Percentiles rank a stretch among this genome's conserved stretches.
Conservation (phyloP, 2,329 filamentous ascomycete genomes). For the Phoma sp. region DNA sequence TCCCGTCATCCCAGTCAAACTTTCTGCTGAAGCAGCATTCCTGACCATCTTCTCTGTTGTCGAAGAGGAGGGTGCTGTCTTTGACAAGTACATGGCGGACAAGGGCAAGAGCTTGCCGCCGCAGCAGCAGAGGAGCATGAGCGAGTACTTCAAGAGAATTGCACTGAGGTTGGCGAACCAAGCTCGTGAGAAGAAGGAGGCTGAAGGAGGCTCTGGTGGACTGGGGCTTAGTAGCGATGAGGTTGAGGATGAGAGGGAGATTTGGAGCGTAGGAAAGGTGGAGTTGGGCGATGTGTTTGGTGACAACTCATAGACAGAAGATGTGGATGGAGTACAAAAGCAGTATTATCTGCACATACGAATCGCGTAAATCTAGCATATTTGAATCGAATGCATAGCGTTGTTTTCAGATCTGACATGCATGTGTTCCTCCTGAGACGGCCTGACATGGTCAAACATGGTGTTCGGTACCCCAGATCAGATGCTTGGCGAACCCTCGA, state of each 20-base stretch:
- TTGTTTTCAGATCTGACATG: not conserved
- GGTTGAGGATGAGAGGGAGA: constrained; percentile 89
- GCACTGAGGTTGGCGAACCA: constrained; percentile 83
- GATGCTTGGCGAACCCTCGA: constrained; percentile 25
- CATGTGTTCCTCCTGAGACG: no score
- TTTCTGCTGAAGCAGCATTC: constrained; percentile 93
- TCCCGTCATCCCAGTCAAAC: constrained; percentile 89
- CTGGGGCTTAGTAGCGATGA: constrained; percentile 89
- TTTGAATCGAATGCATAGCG: constrained; percentile 17
- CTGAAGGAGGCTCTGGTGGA: constrained; percentile 86
- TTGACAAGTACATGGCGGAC: constrained; percentile 85
- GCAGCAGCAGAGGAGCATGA: constrained; percentile 84
- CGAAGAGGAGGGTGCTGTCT: constrained; percentile 82
- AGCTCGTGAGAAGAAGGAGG: constrained; percentile 85
- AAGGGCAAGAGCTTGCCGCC: constrained; percentile 68
- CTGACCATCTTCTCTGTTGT: constrained; percentile 88
- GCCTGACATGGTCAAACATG: not conserved
- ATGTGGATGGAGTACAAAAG: constrained; percentile 1
- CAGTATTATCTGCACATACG: constrained; percentile 3
- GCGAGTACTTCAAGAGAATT: constrained; percentile 96
- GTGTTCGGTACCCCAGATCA: constrained; percentile 6
- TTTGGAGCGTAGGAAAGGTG: constrained; percentile 93
- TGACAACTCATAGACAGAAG: constrained; percentile 19
- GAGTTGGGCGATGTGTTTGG: constrained; percentile 69
- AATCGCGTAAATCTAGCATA: not conserved